phyloP scores from a whole-genome alignment of 1,139 yeast genomes.

The Scheffersomyces parashehatae region DNA sequence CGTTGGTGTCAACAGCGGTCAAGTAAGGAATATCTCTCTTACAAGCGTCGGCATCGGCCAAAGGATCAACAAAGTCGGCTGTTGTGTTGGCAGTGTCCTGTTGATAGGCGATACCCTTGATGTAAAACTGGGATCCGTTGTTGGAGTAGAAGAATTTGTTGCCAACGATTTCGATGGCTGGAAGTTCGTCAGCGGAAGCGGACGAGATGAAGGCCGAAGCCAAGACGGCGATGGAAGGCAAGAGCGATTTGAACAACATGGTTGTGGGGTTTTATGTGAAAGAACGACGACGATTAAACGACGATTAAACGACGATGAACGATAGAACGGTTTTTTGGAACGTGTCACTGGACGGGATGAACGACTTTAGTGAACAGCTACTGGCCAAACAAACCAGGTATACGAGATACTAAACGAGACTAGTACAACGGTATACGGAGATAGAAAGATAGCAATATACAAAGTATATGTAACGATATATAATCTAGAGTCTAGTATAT shows the following conservation, averaged over 20 bases:
- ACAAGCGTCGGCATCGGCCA: constrained; percentile 71
- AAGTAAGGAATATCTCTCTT: constrained; percentile 77
- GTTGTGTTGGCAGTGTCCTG: constrained; percentile 36
- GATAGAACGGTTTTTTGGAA: too few species aligned
- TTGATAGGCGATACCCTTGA: constrained; percentile 51
- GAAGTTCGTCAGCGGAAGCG: constrained; percentile 21
- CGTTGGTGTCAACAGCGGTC: constrained; percentile 76
- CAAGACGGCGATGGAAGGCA: not conserved
- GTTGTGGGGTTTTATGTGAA: too few species aligned
- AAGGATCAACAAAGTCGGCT: constrained; percentile 64
- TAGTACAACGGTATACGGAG: too few species aligned
- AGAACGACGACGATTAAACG: too few species aligned
- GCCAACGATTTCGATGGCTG: constrained; percentile 45
- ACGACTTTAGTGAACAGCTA: too few species aligned
- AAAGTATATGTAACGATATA: too few species aligned
- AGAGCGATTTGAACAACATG: not conserved
- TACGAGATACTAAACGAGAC: too few species aligned
- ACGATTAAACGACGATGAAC: too few species aligned
- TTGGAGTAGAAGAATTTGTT: constrained; percentile 47
- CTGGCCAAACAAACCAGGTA: too few species aligned
- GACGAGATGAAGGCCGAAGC: not conserved
- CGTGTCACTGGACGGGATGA: too few species aligned
- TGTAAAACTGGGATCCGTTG: constrained; percentile 47
- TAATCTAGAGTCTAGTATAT: too few species aligned
- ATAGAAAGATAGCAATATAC: too few species aligned